Evolutionary conservation across 2,329 filamentous ascomycete species (phyloP), one percentile per base, ranked within the genome.

Genomic region (Xylaria sp.): DNA sequence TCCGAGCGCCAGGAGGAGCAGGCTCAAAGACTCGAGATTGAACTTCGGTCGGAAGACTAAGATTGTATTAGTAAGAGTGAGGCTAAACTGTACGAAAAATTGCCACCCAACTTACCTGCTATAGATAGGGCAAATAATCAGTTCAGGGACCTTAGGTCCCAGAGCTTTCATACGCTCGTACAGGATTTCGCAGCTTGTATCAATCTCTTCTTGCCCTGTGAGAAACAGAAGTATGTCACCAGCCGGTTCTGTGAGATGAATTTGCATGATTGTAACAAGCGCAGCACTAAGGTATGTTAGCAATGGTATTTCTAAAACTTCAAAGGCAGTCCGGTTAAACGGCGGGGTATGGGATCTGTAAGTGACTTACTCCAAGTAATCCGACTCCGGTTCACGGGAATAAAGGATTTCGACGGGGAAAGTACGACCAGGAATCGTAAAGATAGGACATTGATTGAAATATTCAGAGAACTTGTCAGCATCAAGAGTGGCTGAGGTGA

Each of bases 401-500:
- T 98, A 99, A 81, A 99, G 91, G 65, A 98, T 90, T 81, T 98
- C 96, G 37, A 99, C 96, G 0, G 97, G 96, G 82, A 91, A 99
- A 0, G 96, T 98, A 72, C 96, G 89, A 57, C 96, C 96, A 3
- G 96, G 96, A 65, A 99, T 98, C 0, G 94, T 96, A 77, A 99
- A 97, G 76, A 99, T 98, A 0, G 97, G 96, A 63, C 94, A 97
- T 71, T 94, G 90, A 82, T 97, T 94, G 79, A 99, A 99, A 80
- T 98, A 99, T 59, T 92, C 89, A 0, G 94, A 97, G 80, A 99
- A 99, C 79, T 98, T 98, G 79, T 98, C 96, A 8, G 96, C 96
- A 78, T 99, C 95, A 4, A 99, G 87, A 0, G 96, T 99, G 1
- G 96, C 96, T 15, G 94, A 98, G 1, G 97, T 99, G 70, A 98